phyloP scores from a whole-genome alignment of 352 stramenopile species.

The Phytopythium vexans region DNA sequence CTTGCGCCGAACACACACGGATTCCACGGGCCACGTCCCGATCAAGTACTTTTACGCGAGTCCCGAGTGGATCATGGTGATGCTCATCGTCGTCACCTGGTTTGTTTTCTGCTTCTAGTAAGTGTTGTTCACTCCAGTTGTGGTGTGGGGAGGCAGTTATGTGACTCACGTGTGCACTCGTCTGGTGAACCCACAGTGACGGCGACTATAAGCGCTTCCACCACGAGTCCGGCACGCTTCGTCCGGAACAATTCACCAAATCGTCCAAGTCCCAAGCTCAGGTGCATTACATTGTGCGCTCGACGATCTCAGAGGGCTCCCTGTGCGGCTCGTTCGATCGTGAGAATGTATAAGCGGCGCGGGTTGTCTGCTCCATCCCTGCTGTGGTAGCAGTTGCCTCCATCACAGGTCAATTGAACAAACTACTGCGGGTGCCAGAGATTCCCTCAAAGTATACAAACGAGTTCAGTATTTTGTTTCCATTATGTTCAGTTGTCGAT shows the following conservation, averaged over 20 bases:
- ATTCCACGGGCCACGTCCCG: conserved; percentile 25
- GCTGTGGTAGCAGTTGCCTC: too few relatives aligned
- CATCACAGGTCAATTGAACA: too few relatives aligned
- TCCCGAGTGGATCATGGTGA: conserved; percentile 50
- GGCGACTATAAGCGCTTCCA: conserved; percentile 52
- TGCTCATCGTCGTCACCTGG: conserved; percentile 36
- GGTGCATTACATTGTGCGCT: not conserved
- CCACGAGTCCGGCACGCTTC: conserved; percentile 25
- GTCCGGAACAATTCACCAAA: conserved; percentile 6
- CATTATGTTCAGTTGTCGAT: too few relatives aligned
- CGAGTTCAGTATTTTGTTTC: too few relatives aligned
- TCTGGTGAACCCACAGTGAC: conserved; percentile 20
- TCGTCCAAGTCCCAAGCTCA: conserved; percentile 4
- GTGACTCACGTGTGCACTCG: conserved; percentile 5
- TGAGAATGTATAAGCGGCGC: too few relatives aligned
- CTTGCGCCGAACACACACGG: conserved; percentile 30
- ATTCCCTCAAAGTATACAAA: too few relatives aligned
- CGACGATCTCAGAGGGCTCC: too few relatives aligned
- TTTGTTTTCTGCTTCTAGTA: conserved; percentile 58
- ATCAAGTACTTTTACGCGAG: conserved; percentile 40
- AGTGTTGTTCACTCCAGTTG: conserved; percentile 4
- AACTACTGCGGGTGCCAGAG: too few relatives aligned
- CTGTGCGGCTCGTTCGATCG: too few relatives aligned
- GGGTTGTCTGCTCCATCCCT: too few relatives aligned
- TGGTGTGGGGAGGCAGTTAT: not conserved